A percentile compares a stretch with the other conserved stretches of the same genome.
These are phyloP conservation scores for Venturia asperata DNA, from an alignment of 2,329 filamentous ascomycete species.

Conservation along the genomic window DNA sequence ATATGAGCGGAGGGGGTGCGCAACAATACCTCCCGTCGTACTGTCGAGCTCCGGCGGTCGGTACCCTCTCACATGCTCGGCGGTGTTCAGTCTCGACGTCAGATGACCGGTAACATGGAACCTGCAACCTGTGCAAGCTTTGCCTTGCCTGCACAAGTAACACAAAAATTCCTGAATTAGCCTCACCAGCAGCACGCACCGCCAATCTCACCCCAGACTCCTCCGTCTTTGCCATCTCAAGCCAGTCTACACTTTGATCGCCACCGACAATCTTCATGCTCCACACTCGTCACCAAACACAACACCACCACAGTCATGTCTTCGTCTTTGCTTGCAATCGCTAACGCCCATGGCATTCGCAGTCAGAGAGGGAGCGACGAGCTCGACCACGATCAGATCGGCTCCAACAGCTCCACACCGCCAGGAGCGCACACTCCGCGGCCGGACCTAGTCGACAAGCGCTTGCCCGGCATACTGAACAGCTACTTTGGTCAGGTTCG, in stretches of 20 bases:
- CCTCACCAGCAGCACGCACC: conserved; percentile 16
- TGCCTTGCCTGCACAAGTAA: conserved; percentile 22
- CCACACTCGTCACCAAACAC: neutral
- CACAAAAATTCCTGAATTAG: too few relatives aligned
- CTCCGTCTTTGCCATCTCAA: conserved; percentile 16
- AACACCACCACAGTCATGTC: conserved; percentile 12
- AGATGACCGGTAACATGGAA: conserved; percentile 18
- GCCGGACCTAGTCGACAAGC: conserved; percentile 82
- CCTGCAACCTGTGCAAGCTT: conserved; percentile 22
- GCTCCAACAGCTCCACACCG: conserved; percentile 73
- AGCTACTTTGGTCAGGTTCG: conserved; percentile 99
- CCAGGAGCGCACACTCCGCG: conserved; percentile 89
- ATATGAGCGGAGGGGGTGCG: neutral
- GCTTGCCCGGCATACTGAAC: conserved; percentile 86
- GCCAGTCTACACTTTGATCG: neutral
- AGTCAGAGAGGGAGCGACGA: conserved; percentile 46
- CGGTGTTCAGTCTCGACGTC: conserved; percentile 12
- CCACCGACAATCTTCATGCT: neutral
- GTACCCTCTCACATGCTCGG: conserved; percentile 14
- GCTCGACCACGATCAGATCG: conserved; percentile 61
- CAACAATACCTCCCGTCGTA: too few relatives aligned
- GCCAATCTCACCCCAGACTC: conserved; percentile 8
- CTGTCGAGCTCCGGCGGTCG: neutral
- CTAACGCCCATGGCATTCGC: conserved; percentile 14
- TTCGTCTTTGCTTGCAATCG: conserved; percentile 10